phyloP scores from a whole-genome alignment of 2,329 filamentous ascomycete genomes.

The Talaromyces piceae region DNA sequence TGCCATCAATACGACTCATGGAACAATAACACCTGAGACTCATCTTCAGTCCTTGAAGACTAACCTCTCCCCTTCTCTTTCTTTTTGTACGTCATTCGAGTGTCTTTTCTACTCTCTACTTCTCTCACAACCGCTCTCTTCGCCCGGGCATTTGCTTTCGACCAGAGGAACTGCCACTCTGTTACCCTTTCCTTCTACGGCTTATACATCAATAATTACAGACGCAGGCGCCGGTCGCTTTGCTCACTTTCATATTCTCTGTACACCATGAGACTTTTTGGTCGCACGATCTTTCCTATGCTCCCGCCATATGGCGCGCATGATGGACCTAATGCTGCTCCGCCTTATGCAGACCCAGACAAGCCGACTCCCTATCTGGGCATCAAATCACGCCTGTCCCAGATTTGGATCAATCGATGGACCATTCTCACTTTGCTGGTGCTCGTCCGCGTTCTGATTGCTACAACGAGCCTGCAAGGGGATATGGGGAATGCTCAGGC shows the following conservation, averaged over 20 bases:
- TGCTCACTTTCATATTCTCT: not conserved
- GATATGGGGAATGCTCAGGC: slow-evolving; percentile 68
- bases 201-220: not conserved
- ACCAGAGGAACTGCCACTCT: not conserved
- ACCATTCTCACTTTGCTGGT: slow-evolving; percentile 83
- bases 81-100: not conserved
- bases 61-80: not conserved
- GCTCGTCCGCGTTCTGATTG: slow-evolving; percentile 70
- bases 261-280: slow-evolving; percentile 10
- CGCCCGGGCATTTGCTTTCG: not conserved
- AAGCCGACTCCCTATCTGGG: slow-evolving; percentile 86
- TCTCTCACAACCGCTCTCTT: not conserved
- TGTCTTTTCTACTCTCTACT: not conserved
- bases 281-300: slow-evolving; percentile 26
- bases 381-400: slow-evolving; percentile 78
- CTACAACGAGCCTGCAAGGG: slow-evolving; percentile 63
- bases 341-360: slow-evolving; percentile 56
- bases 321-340: slow-evolving; percentile 40
- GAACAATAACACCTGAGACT: slow-evolving; percentile 5
- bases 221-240: slow-evolving; percentile 8
- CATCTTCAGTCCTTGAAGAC: not conserved
- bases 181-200: not conserved
- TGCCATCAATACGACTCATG: slow-evolving; percentile 7
- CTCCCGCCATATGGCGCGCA: slow-evolving; percentile 36
- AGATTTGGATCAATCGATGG: slow-evolving; percentile 98